Evolutionary conservation across 2,329 filamentous ascomycete genomes (phyloP).

Genomic region (Colletotrichum sp.): DNA sequence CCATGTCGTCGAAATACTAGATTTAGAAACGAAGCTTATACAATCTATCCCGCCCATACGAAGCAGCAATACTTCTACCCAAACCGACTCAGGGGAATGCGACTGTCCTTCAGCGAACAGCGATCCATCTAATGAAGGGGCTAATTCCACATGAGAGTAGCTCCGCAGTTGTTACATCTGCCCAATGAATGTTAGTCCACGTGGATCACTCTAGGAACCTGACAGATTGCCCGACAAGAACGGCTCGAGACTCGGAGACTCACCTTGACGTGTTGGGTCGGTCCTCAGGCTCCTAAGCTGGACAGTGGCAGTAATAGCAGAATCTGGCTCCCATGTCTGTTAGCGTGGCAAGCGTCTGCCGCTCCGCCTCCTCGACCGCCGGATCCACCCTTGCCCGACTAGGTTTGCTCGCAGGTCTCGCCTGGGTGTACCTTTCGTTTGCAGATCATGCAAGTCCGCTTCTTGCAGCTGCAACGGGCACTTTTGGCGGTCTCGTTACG

Average conservation of each 20-base stretch:
- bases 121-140: too few relatives aligned
- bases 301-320: not conserved
- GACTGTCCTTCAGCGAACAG: too few relatives aligned
- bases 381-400: not conserved
- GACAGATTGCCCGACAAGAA: too few relatives aligned
- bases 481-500: not conserved
- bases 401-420: not conserved
- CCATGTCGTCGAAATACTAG: not conserved
- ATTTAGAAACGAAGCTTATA: not conserved
- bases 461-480: not conserved
- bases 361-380: not conserved
- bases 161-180: too few relatives aligned
- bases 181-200: too few relatives aligned
- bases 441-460: not conserved
- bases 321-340: not conserved
- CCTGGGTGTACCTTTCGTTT: not conserved
- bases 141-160: too few relatives aligned
- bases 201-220: too few relatives aligned
- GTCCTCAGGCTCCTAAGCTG: not conserved
- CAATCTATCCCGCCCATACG: not conserved
- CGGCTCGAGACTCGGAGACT: not conserved
- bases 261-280: accelerated
- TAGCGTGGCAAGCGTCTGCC: not conserved
- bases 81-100: not conserved
- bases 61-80: not conserved